Base-by-base conservation (phyloP, 2,329 filamentous ascomycete species). In the Colletotrichum trifolii region DNA sequence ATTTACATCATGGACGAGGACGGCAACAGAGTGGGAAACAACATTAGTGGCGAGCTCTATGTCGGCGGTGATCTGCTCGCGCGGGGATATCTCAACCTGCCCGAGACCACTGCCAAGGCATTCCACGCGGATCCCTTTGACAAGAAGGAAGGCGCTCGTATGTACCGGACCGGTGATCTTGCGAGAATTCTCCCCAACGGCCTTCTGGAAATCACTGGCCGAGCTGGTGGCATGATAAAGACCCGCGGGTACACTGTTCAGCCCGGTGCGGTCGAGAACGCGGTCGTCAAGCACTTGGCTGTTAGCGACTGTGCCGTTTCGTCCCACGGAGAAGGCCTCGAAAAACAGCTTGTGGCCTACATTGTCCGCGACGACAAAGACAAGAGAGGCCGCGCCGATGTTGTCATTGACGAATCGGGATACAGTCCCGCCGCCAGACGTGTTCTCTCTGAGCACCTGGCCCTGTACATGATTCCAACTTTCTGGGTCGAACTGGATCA, bases 391-490 rank as follows among this genome's bases (percentile, higher is more conserved):
- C 88, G 90, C 25, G 86, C 88, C 0, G 76, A 80, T 4, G 81
- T 92, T 3, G 85, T 90, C 50, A 87, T 94, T 50, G 88, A 93
- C 65, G 86, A 89, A 60, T 85, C 87, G 35, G 91, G 90, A 6
- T 89, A 91, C 75, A 93, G 91, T 69, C 88, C 91, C 1, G 83
- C 84, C 6, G 88, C 91, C 3, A 85, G 92, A 50, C 86, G 88
- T 60, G 84, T 85, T 13, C 82, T 95, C 2, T 83, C 88, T 1
- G 80, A 85, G 13, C 87, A 88, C 67, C 83, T 95, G 36, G 92
- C 92, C 1, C 91, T 92, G 67, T 95, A 95, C 76, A 94, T 95
- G 92, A 90, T 95, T 58, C 92, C 92, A 0, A 84, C 90, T 1
- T 76, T 94, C 3, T 95, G 92, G 92, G 88, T 94, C 42, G 86